Conservation (phyloP, 1,284 basidiomycete species). For the Cryptococcus deneoformans region DNA sequence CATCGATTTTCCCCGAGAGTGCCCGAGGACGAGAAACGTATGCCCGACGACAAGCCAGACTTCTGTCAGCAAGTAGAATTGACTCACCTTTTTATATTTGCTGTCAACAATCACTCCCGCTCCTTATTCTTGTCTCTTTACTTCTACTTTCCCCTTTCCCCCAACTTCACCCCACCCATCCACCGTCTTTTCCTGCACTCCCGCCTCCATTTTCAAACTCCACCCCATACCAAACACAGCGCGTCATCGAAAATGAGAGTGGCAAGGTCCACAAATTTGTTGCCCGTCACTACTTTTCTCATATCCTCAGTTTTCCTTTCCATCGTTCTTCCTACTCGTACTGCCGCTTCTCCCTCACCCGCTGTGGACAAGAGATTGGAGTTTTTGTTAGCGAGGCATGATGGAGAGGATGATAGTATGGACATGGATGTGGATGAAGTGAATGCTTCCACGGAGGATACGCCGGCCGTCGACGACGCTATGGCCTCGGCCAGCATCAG, state of each 20-base stretch:
- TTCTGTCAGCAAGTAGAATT: too few relatives aligned
- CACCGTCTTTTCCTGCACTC: too few relatives aligned
- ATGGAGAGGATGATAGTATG: conserved; percentile 7
- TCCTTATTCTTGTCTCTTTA: too few relatives aligned
- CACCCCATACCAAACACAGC: background rate
- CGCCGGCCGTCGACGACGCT: background rate
- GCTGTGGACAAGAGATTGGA: background rate
- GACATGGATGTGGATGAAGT: conserved; percentile 7
- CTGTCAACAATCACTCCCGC: too few relatives aligned
- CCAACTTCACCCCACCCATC: too few relatives aligned
- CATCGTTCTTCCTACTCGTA: background rate
- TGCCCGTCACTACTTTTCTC: conserved; percentile 23
- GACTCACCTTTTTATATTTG: too few relatives aligned
- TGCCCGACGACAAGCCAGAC: too few relatives aligned
- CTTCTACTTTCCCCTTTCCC: too few relatives aligned
- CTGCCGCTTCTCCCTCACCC: background rate
- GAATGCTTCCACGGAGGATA: background rate
- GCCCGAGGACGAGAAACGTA: too few relatives aligned
- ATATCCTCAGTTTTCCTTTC: conserved; percentile 14
- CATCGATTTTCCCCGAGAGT: too few relatives aligned
- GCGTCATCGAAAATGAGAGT: background rate
- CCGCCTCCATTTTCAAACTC: too few relatives aligned
- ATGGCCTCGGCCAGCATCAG: background rate
- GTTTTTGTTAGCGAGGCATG: conserved; percentile 3
- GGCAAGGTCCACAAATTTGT: background rate